These are phyloP conservation scores for Dalechampia spathulata DNA, from an alignment of 441 rosid genomes.

Conservation along the genomic window DNA sequence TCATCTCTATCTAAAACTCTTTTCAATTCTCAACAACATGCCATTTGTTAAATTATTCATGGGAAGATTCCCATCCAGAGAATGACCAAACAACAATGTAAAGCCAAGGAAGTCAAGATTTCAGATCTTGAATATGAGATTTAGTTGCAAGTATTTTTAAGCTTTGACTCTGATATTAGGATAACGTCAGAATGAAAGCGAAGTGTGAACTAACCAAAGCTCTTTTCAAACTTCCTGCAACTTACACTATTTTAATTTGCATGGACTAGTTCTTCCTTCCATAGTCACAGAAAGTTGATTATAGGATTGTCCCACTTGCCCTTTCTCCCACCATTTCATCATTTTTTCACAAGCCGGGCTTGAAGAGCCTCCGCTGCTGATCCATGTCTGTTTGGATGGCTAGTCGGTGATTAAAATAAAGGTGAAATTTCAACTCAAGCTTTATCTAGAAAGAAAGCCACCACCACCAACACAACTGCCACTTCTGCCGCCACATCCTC, in stretches of 20 bases:
- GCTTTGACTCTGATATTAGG: conserved; percentile 6
- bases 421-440: conserved; percentile 24
- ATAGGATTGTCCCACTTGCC: neutral
- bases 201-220: neutral
- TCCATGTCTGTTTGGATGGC: conserved; percentile 90
- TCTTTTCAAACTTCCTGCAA: neutral
- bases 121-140: neutral
- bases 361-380: conserved; percentile 75
- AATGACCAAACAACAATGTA: conserved; percentile 7
- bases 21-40: too few species aligned
- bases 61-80: too few species aligned
- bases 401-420: conserved; percentile 38
- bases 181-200: neutral
- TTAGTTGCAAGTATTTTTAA: neutral
- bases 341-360: too few species aligned
- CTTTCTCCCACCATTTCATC: too few species aligned
- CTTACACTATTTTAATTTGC: neutral
- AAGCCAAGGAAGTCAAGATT: conserved; percentile 5
- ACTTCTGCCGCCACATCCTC: conserved; percentile 18
- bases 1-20: too few species aligned
- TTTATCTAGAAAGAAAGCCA: too few species aligned
- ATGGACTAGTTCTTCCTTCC: neutral
- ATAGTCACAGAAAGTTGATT: neutral
- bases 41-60: too few species aligned
- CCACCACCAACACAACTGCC: too few species aligned